phyloP scores from a whole-genome alignment of 1,139 yeast species.

The Suzukiozyma palmioleophila region DNA sequence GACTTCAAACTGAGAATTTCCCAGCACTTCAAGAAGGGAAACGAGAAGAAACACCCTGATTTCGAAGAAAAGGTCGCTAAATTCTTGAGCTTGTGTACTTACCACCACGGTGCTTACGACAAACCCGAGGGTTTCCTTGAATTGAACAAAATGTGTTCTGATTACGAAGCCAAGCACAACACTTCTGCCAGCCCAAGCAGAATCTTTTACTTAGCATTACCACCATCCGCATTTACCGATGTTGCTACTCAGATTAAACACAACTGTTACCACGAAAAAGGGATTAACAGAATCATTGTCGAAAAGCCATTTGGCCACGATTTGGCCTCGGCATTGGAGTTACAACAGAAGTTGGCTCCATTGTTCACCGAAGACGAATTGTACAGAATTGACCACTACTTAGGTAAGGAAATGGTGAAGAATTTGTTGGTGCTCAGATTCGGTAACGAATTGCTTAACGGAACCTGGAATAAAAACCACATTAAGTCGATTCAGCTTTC shows the following conservation, averaged over 20 bases:
- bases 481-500: constrained; percentile 79
- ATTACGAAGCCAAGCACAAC: constrained; percentile 49
- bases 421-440: constrained; percentile 84
- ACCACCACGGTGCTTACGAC: constrained; percentile 79
- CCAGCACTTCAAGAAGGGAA: constrained; percentile 56
- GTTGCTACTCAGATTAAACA: constrained; percentile 75
- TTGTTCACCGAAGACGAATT: constrained; percentile 87
- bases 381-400: constrained; percentile 92
- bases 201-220: constrained; percentile 87
- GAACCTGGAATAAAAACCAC: constrained; percentile 81
- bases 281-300: constrained; percentile 76
- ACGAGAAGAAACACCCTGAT: constrained; percentile 10
- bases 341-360: constrained; percentile 77
- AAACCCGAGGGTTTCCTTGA: constrained; percentile 63
- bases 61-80: constrained; percentile 47
- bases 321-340: constrained; percentile 66
- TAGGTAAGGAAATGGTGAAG: constrained; percentile 98
- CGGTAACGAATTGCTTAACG: constrained; percentile 79
- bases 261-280: constrained; percentile 62
- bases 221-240: constrained; percentile 83
- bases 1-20: constrained; percentile 66
- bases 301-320: constrained; percentile 99
- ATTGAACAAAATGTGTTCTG: constrained; percentile 52
- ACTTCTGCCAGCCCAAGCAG: constrained; percentile 55
- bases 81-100: constrained; percentile 62